Conservation (phyloP, 306 rosid species). For the Malus sieversii region DNA sequence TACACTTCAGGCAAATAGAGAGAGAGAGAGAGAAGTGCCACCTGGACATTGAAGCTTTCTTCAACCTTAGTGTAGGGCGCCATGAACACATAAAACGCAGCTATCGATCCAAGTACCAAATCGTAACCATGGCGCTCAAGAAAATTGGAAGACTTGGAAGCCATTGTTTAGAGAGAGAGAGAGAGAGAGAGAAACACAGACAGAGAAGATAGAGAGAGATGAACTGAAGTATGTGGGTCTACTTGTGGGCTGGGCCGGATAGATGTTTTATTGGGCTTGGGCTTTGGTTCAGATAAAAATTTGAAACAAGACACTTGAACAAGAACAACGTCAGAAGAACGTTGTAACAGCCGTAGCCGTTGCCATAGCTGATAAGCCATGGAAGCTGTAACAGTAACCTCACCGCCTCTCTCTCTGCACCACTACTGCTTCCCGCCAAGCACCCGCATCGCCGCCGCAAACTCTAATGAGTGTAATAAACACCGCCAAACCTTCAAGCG, state of each 20-base stretch:
- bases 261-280: not conserved
- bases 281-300: not conserved
- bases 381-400: conserved; percentile 28
- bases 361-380: conserved; percentile 9
- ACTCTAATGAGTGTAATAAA: not conserved
- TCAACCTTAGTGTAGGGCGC: conserved; percentile 91
- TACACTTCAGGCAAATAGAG: not conserved
- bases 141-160: conserved; percentile 32
- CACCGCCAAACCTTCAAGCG: conserved; percentile 7
- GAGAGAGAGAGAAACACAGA: not conserved
- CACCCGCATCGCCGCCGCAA: conserved; percentile 6
- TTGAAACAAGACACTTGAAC: not conserved
- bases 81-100: conserved; percentile 53
- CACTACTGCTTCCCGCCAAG: conserved; percentile 33
- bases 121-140: conserved; percentile 62
- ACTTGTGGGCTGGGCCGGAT: not conserved
- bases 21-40: not conserved
- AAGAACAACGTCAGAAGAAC: not conserved
- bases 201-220: not conserved
- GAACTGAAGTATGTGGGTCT: not conserved
- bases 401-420: conserved; percentile 23
- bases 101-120: conserved; percentile 52
- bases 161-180: conserved; percentile 38
- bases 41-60: conserved; percentile 93
- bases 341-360: not conserved